Percentiles rank a stretch among this genome's conserved stretches.
Conservation (phyloP, 2,329 filamentous ascomycete genomes). For the Huntiella savannae region DNA sequence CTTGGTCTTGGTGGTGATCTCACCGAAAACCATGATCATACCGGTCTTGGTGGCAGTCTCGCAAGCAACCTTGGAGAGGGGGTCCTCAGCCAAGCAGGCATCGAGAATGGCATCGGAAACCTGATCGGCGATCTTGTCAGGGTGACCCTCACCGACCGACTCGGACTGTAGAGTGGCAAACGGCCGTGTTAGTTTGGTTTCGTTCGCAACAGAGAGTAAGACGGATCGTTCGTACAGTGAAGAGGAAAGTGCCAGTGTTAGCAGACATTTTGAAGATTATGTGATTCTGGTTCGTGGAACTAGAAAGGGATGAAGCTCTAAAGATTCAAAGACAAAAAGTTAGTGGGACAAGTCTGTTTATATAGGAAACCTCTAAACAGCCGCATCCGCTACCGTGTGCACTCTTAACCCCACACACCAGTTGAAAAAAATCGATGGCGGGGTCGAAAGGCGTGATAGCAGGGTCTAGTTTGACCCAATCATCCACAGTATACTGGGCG, state of each 20-base stretch:
- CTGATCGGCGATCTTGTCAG: slow-evolving; percentile 96
- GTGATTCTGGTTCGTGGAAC: slow-evolving; percentile 1
- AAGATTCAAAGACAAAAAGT: neutral
- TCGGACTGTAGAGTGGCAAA: slow-evolving; percentile 39
- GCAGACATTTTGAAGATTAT: slow-evolving; percentile 35
- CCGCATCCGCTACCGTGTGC: no score
- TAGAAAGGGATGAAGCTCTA: neutral
- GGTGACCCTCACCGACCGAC: slow-evolving; percentile 77
- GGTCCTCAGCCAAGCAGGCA: slow-evolving; percentile 86
- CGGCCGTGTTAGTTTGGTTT: neutral
- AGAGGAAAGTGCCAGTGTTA: slow-evolving; percentile 57
- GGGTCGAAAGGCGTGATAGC: slow-evolving; percentile 2
- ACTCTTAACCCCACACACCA: no score
- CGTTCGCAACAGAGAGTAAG: neutral
- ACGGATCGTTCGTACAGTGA: slow-evolving; percentile 40
- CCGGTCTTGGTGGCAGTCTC: slow-evolving; percentile 99
- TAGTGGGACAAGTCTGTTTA: neutral
- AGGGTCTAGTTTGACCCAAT: neutral
- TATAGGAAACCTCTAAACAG: neutral
- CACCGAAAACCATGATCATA: slow-evolving; percentile 97
- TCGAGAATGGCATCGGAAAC: slow-evolving; percentile 97
- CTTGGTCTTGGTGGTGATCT: slow-evolving; percentile 91
- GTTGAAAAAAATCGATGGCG: slow-evolving; percentile 3
- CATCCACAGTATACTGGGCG: no score
- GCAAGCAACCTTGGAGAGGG: slow-evolving; percentile 95